phyloP scores from a whole-genome alignment of 179 eudicot species.

The Beta macrorhiza region DNA sequence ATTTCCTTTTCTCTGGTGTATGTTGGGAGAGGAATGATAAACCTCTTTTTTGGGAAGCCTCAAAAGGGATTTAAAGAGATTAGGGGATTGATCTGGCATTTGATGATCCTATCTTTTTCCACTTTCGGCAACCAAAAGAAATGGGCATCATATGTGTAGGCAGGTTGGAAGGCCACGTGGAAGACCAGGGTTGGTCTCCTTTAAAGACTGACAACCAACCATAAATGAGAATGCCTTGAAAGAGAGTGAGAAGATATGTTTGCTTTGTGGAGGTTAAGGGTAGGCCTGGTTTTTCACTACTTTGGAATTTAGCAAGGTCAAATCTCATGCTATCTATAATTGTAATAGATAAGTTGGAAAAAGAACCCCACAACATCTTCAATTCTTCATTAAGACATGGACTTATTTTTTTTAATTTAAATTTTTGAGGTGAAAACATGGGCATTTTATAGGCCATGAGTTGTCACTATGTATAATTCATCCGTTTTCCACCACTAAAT shows the following conservation, averaged over 20 bases:
- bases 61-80: background rate
- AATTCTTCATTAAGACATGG: background rate
- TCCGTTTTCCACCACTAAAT: too few species aligned
- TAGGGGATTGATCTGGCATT: background rate
- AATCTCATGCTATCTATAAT: background rate
- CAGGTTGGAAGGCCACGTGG: conserved; percentile 23
- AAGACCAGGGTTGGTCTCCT: conserved; percentile 18
- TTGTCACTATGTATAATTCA: too few species aligned
- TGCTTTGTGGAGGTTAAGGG: conserved; percentile 11
- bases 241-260: conserved; percentile 10
- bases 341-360: too few species aligned
- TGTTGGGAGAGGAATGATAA: too few species aligned
- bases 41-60: background rate
- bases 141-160: conserved; percentile 15
- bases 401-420: background rate
- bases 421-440: too few species aligned
- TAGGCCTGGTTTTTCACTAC: background rate
- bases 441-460: too few species aligned
- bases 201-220: conserved; percentile 23
- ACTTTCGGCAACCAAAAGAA: conserved; percentile 28
- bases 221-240: background rate
- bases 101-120: conserved; percentile 16
- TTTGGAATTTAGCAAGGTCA: conserved; percentile 17
- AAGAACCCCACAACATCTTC: background rate
- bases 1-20: too few species aligned